Conservation (phyloP, 2,329 filamentous ascomycete genomes). For the Ascocoryne sarcoides region DNA sequence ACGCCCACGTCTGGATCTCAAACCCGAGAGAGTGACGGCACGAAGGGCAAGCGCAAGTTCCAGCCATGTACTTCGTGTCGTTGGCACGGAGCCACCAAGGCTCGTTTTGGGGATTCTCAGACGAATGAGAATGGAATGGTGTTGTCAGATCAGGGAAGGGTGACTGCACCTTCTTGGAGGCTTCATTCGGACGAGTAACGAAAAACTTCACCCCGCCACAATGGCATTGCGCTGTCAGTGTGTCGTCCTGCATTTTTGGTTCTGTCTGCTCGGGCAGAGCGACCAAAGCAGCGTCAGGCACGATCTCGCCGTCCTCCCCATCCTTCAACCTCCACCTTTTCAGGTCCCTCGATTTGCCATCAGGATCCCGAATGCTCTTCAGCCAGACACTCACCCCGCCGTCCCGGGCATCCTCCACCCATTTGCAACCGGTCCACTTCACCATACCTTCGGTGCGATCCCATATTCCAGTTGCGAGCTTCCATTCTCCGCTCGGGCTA, state of each 20-base stretch:
- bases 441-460: constrained; percentile 22
- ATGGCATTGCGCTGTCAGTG: constrained; percentile 40
- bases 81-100: constrained; percentile 13
- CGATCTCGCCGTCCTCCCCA: constrained; percentile 7
- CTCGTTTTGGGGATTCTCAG: constrained; percentile 33
- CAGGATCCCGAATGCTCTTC: constrained; percentile 9
- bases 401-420: constrained; percentile 39
- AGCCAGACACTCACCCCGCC: constrained; percentile 41
- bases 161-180: constrained; percentile 37
- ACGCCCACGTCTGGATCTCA: constrained; percentile 58
- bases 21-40: constrained; percentile 54
- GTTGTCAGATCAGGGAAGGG: constrained; percentile 45
- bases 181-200: constrained; percentile 44
- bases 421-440: constrained; percentile 20
- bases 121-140: constrained; percentile 33
- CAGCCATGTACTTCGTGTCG: constrained; percentile 45
- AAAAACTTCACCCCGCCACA: constrained; percentile 48
- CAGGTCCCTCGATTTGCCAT: constrained; percentile 8
- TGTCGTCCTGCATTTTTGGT: constrained; percentile 1
- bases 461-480: constrained; percentile 30
- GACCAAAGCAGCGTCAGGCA: constrained; percentile 6
- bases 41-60: constrained; percentile 51
- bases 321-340: constrained; percentile 10
- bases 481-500: constrained; percentile 18
- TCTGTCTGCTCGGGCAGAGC: constrained; percentile 2